Base-by-base conservation (phyloP, 208 protist genomes). In the Eutreptiella sp. region DNA sequence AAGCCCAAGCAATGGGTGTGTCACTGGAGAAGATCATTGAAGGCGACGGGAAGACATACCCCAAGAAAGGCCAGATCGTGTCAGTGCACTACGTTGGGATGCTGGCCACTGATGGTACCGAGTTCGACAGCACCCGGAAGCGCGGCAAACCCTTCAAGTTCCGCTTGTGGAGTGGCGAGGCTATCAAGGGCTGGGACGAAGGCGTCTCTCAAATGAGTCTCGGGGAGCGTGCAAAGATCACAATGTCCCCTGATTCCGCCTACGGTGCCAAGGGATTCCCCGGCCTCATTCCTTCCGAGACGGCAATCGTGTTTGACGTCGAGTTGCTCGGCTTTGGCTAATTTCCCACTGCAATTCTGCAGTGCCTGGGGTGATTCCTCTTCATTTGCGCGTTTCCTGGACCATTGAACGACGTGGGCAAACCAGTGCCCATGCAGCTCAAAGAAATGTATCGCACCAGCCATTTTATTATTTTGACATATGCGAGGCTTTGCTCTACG, bases 121-220 rank as follows among this genome's bases (percentile, higher is more conserved):
- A 77, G 70, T 92, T 92, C 54, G 87, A 92, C 75, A 87, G 80
- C 31, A 88, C 83, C 19, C 41, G 60, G 29, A 79, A 85, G 29
- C 69, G 85, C n/a, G 79, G 78, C n/a, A 84, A 82, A 68, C 88
- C 89, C 0, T 92, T 93, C 73, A 83, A 90, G 28, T 94, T 94
- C 57, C 76, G 81, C 39, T 80, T 94, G 0, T 85, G 85, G 16
- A 84, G 80, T 43, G 89, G 88, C 19, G 79, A 94, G 73, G 89
- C 94, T 7, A 84, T 94, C 53, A 83, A 88, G 52, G 89, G 89
- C 27, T 94, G 89, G 87, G 89, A 94, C 57, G 83, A 92, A 68
- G 89, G 89, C n/a, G 88, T 94, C 46, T 59, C 87, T 27, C 81
- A 89, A 59, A 94, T 94, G 89, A 87, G 76, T 21, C 84, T 92